Conservation (phyloP, 2,329 filamentous ascomycete genomes). For the Cadophora gregata region DNA sequence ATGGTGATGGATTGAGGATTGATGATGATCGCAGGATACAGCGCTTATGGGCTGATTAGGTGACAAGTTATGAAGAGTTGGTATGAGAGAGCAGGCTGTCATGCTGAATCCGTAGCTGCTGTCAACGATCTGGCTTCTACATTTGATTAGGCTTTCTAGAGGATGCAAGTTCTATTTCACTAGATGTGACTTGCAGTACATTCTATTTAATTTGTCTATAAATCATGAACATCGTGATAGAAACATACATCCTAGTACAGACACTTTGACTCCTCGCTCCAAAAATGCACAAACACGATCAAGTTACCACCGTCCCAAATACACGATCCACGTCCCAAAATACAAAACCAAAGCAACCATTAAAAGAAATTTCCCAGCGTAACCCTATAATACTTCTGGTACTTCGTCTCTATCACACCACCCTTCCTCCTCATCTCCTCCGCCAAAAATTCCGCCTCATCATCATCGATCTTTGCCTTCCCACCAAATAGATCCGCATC, state of each 20-base stretch:
- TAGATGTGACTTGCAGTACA: not conserved
- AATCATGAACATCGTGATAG: conserved; percentile 9
- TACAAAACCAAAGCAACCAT: not conserved
- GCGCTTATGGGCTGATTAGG: conserved; percentile 21
- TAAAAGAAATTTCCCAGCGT: conserved; percentile 40
- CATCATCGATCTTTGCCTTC: conserved; percentile 64
- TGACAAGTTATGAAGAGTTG: not conserved
- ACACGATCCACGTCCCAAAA: not conserved
- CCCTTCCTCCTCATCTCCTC: conserved; percentile 31
- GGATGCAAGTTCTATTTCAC: not conserved
- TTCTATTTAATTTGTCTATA: conserved; percentile 14
- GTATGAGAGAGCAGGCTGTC: not conserved
- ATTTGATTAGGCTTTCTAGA: not conserved
- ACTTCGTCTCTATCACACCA: conserved; percentile 28
- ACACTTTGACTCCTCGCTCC: conserved; percentile 1
- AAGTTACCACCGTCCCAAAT: not conserved
- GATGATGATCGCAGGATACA: conserved; percentile 35
- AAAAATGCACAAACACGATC: not conserved
- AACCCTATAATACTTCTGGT: conserved; percentile 31
- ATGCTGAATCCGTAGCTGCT: not conserved
- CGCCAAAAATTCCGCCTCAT: conserved; percentile 54
- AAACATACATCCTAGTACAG: not conserved
- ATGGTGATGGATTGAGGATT: conserved; percentile 39
- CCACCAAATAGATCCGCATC: conserved; percentile 63
- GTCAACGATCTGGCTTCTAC: not conserved